These are phyloP conservation scores for Trichosporon sp. DNA, from an alignment of 1,284 basidiomycete species.

Conservation along the genomic window DNA sequence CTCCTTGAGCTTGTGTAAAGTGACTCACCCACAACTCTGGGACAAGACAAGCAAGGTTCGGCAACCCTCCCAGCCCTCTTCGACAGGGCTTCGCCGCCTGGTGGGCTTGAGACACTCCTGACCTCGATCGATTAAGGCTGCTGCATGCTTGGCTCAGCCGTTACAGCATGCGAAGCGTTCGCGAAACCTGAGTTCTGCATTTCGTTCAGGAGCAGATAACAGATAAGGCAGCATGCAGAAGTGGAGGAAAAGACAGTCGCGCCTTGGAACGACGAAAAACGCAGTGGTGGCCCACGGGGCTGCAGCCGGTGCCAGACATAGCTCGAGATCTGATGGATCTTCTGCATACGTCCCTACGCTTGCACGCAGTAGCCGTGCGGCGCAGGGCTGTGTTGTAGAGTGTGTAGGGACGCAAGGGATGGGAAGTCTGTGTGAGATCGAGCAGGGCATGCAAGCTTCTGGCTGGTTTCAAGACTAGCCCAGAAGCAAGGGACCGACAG, in stretches of 20 bases:
- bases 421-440: background rate
- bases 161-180: background rate
- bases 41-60: background rate
- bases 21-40: slow-evolving; percentile 6
- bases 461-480: background rate
- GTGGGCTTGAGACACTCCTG: slow-evolving; percentile 9
- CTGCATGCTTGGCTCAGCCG: background rate
- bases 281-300: background rate
- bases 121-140: background rate
- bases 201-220: background rate
- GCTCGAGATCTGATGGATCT: background rate
- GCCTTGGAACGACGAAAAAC: background rate
- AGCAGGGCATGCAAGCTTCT: background rate
- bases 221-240: background rate
- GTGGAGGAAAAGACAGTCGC: background rate
- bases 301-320: background rate
- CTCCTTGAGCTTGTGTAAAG: background rate
- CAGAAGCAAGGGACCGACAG: background rate
- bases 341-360: background rate
- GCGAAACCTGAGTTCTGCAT: slow-evolving; percentile 6
- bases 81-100: background rate
- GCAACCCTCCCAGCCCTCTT: slow-evolving; percentile 4
- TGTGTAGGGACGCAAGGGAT: background rate
- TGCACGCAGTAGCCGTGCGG: too few species aligned
- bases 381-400: background rate